A percentile compares a stretch with the other conserved stretches of the same genome.
phyloP scores from a whole-genome alignment of 306 rosid genomes.

The Prunus salicina region DNA sequence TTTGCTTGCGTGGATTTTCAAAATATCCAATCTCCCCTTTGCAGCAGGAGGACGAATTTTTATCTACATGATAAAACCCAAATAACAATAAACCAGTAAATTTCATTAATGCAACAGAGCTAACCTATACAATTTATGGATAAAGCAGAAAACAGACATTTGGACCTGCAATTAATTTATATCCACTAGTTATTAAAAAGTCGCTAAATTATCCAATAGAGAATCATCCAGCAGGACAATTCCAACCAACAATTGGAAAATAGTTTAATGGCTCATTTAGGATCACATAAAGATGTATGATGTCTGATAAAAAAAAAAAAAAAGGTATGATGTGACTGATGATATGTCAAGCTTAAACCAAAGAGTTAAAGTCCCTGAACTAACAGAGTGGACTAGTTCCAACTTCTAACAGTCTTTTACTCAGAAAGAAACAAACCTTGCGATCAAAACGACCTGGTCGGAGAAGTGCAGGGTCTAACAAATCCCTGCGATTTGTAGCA shows the following conservation, averaged over 20 bases:
- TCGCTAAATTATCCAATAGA: background rate
- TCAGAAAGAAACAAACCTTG: conserved; percentile 65
- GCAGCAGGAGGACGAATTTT: conserved; percentile 80
- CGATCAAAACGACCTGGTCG: conserved; percentile 99
- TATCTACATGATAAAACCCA: conserved; percentile 56
- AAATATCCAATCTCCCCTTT: conserved; percentile 84
- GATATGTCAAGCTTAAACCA: conserved; percentile 13
- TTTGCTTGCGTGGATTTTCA: conserved; percentile 89
- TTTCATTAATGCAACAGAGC: background rate
- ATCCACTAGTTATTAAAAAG: background rate
- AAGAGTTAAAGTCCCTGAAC: conserved; percentile 15
- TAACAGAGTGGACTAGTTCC: conserved; percentile 4
- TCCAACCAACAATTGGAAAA: background rate
- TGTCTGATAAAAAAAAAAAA: background rate
- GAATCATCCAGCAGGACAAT: background rate
- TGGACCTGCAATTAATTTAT: background rate
- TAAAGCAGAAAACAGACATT: conserved; percentile 19
- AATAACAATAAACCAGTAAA: conserved; percentile 11
- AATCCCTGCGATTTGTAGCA: conserved; percentile 96
- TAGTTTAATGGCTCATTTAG: background rate
- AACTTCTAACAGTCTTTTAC: background rate
- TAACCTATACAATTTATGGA: conserved; percentile 17
- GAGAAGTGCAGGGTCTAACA: conserved; percentile 97
- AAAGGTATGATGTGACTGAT: background rate
- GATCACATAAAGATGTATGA: background rate